Evolutionary conservation across 108 stramenopile genomes (phyloP), one percentile per base, ranked within the genome.

Genomic region (Cyclostephanos tholiformis): DNA sequence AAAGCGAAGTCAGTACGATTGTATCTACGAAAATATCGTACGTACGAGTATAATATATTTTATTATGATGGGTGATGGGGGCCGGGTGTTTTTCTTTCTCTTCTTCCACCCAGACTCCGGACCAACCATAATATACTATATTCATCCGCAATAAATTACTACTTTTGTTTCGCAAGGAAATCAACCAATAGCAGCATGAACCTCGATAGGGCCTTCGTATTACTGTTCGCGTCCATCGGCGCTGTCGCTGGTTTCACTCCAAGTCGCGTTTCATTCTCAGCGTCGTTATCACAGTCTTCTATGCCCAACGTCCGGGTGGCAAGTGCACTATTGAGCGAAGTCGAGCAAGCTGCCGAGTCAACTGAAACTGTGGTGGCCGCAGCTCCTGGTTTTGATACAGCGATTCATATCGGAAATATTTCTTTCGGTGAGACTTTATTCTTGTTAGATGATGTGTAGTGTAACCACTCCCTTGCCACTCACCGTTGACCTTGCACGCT

Each of bases 361-460:
- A 32, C 60, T 20, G 63, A 63, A 11, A 55, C 62, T 5, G 39
- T 20, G 19, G 67, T 36, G 59, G 61, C 50, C 29, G 51, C 55
- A 49, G 59, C 6, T 19, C 49, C 72, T 12, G 64, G 62, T 32
- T 80, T 57, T 58, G 79, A 80, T 51, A 50, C 64, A 27, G 55
- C 72, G 57, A 80, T 80, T 49, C 74, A 80, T 41, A 39, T 80
- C 12, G 79, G 79, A 70, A 80, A 80, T 48, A 52, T 80, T 80
- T 71, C 79, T 52, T 80, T 80, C 55, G 79, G 76, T 77, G 43
- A 77, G 76, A 50, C 23, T 2, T 20, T 20, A 5, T 5, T 26
- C 16, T 5, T 56, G 20, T n/a, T 12, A 8, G 8, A 22, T n/a
- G 49, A 20, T 22, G 22, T 19, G 4, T 26, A 29, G 27, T 22